A percentile compares a stretch with the other conserved stretches of the same genome.
These are phyloP conservation scores for Scutellaria minor DNA, from an alignment of 257 asterid genomes.

Conservation along the genomic window DNA sequence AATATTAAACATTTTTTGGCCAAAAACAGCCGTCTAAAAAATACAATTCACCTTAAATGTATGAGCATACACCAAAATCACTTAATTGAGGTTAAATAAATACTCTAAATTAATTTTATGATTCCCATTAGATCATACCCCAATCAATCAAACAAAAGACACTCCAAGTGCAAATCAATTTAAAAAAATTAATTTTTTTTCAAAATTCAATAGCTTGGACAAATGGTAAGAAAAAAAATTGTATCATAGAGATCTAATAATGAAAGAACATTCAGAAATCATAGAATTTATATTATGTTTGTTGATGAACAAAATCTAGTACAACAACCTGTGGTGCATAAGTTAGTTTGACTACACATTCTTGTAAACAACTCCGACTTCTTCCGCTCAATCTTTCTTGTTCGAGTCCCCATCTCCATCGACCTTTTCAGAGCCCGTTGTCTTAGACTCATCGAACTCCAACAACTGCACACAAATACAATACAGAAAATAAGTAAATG, in stretches of 20 bases:
- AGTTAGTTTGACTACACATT: conserved; percentile 24
- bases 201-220: background rate
- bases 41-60: no score
- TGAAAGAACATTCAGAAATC: conserved; percentile 12
- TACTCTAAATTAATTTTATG: no score
- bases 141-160: no score
- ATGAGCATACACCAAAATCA: no score
- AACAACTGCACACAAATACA: conserved; percentile 48
- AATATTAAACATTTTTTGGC: no score
- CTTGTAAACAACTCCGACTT: no score
- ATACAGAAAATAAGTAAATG: background rate
- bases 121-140: no score
- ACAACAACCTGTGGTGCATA: conserved; percentile 36
- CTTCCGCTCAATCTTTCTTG: conserved; percentile 40
- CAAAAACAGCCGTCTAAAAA: no score
- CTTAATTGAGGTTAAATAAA: no score
- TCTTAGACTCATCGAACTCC: conserved; percentile 71
- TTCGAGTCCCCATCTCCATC: conserved; percentile 40
- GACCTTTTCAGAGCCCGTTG: conserved; percentile 37
- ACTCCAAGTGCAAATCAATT: no score
- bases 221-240: background rate
- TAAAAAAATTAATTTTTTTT: no score
- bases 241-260: no score
- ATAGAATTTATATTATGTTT: background rate
- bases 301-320: conserved; percentile 33